Percentiles rank a stretch among this genome's conserved stretches.
Conservation (phyloP, 768 basidiomycete genomes). For the Neoboletus magnificus region DNA sequence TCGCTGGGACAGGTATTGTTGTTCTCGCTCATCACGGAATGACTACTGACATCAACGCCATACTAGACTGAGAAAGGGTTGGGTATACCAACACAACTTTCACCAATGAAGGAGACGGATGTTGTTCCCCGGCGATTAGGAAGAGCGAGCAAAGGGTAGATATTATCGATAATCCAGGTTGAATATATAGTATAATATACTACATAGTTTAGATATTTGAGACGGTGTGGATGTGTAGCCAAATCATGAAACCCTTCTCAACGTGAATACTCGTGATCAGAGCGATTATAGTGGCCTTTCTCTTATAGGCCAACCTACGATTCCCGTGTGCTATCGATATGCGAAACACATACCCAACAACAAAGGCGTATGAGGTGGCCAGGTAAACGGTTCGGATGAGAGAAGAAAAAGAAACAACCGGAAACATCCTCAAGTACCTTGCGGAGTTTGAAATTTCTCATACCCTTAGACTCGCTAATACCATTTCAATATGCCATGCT, state of each 20-base stretch:
- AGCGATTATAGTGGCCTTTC: constrained; percentile 79
- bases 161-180: not conserved
- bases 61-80: constrained; percentile 40
- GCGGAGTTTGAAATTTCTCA: constrained; percentile 26
- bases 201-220: not conserved
- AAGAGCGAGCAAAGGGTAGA: constrained; percentile 25
- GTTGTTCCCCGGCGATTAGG: constrained; percentile 44
- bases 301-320: constrained; percentile 49
- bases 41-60: not conserved
- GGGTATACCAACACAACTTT: constrained; percentile 63
- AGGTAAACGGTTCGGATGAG: constrained; percentile 37
- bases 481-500: not conserved
- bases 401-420: not conserved
- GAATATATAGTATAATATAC: not conserved
- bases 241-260: constrained; percentile 84
- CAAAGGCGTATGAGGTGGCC: constrained; percentile 45
- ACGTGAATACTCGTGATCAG: constrained; percentile 66
- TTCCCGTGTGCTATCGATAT: constrained; percentile 45
- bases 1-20: constrained; percentile 38
- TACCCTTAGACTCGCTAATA: not conserved
- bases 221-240: constrained; percentile 48
- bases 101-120: constrained; percentile 60
- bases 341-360: constrained; percentile 59
- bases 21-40: not conserved
- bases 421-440: not conserved